Base-by-base conservation (phyloP, 768 basidiomycete species). In the Agaricus subrufescens region DNA sequence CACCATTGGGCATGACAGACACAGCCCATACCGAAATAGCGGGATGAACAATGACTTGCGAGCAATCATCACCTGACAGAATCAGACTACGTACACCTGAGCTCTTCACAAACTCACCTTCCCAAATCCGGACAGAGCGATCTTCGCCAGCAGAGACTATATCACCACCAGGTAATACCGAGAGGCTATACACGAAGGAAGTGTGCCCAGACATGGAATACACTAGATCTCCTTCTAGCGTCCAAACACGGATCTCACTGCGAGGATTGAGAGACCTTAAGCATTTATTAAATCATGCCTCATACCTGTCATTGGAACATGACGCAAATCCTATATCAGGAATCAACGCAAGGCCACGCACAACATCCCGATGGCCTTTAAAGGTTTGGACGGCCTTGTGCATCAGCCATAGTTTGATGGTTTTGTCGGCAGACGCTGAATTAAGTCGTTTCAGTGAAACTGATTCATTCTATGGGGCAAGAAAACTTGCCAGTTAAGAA, bases 11-110 rank as follows among this genome's bases (percentile, higher is more conserved):
- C 78, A 94, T 85, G 5, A 85, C 79, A 1, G 91, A 86, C 14
- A 96, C 91, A 2, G 90, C 75, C 97, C 97, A 99, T 2, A 99
- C 91, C n/a, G 96, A 98, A 54, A 96, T 91, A 7, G 93, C 93
- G 6, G 97, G 94, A 65, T 97, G 94, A 9, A 91, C 82, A 58
- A 99, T 84, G 9, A 88, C 89, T 69, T 99, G 96, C 5, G 81
- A 70, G 61, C 91, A 91, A 69, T 94, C 91, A 12, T 91, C 94
- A 61, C 93, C 95, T 61, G 31, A 31, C 53, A 38, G 42, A 10
- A 23, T 42, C 34, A 57, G 15, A 31, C 29, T 48, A 49, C 31
- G 42, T n/a, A 46, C 40, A 15, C 6, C 5, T 34, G 19, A n/a
- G 14, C 34, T 23, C 30, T n/a, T 69, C 82, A 57, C 37, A 50